Evolutionary conservation across 2,329 filamentous ascomycete species (phyloP).

Genomic region (Chaetomium olivaceum): DNA sequence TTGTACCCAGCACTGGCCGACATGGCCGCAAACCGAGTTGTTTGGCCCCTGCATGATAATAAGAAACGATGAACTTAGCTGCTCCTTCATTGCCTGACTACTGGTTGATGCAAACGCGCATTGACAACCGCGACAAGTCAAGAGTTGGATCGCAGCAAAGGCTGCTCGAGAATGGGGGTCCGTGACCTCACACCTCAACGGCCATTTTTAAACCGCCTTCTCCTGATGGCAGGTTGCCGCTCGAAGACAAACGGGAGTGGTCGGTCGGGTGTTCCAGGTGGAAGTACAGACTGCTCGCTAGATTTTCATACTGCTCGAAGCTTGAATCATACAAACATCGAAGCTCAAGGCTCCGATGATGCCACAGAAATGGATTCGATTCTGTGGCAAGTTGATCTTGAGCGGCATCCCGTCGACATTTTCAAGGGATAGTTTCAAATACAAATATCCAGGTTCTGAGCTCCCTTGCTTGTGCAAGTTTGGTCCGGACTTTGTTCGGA

Average conservation of each 20-base stretch:
- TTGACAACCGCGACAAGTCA: background rate
- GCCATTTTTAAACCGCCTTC: background rate
- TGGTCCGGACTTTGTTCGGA: too few relatives aligned
- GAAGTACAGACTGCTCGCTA: background rate
- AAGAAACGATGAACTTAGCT: background rate
- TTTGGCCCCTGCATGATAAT: background rate
- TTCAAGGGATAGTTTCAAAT: background rate
- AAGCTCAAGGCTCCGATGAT: background rate
- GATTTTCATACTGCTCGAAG: background rate
- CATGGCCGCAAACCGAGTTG: background rate
- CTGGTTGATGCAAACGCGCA: conserved; percentile 1
- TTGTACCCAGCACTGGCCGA: background rate
- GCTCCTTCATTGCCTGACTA: background rate
- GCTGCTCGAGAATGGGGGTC: conserved; percentile 4
- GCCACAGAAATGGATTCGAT: background rate
- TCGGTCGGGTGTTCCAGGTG: background rate
- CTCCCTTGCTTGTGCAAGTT: background rate
- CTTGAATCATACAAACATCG: background rate
- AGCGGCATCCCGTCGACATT: background rate
- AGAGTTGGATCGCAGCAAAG: background rate
- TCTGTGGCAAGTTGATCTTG: background rate
- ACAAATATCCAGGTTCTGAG: background rate
- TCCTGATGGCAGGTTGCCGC: background rate
- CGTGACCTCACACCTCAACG: background rate
- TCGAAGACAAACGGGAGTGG: too few relatives aligned